These are phyloP conservation scores for Jasminum sambac DNA, from an alignment of 257 asterid species.

Conservation along the genomic window DNA sequence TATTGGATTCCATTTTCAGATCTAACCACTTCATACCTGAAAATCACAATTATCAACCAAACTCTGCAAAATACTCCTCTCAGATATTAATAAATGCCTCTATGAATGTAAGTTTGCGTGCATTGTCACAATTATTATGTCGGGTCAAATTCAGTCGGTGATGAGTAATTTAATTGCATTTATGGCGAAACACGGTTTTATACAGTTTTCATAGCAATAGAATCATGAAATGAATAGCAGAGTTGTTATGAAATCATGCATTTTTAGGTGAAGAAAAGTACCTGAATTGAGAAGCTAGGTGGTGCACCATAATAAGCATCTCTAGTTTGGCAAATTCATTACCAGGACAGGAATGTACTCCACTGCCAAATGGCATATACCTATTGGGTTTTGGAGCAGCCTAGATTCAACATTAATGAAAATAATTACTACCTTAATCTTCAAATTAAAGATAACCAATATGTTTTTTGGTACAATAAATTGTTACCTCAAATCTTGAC, in stretches of 20 bases:
- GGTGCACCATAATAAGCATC: slow-evolving; percentile 74
- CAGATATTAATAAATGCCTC: slow-evolving; percentile 20
- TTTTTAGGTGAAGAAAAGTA: slow-evolving; percentile 10
- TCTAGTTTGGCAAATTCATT: slow-evolving; percentile 87
- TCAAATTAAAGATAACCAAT: neutral
- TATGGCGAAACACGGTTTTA: too few species aligned
- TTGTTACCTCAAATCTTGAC: slow-evolving; percentile 73
- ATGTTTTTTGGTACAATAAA: neutral
- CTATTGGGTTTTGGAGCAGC: slow-evolving; percentile 66
- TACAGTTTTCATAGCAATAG: too few species aligned
- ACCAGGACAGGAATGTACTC: slow-evolving; percentile 91
- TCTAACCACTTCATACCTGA: slow-evolving; percentile 76
- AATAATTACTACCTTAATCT: neutral
- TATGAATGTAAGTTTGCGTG: neutral
- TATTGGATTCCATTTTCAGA: slow-evolving; percentile 56
- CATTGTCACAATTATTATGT: neutral
- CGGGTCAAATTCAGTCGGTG: too few species aligned
- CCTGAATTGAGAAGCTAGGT: slow-evolving; percentile 73
- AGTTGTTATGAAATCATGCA: neutral
- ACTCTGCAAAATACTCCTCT: slow-evolving; percentile 6
- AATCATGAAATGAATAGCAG: too few species aligned
- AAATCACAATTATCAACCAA: slow-evolving; percentile 24
- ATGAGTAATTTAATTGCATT: too few species aligned
- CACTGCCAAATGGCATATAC: slow-evolving; percentile 87
- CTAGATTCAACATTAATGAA: slow-evolving; percentile 28